Conservation (phyloP, 768 basidiomycete genomes). For the Boletus insuetus region DNA sequence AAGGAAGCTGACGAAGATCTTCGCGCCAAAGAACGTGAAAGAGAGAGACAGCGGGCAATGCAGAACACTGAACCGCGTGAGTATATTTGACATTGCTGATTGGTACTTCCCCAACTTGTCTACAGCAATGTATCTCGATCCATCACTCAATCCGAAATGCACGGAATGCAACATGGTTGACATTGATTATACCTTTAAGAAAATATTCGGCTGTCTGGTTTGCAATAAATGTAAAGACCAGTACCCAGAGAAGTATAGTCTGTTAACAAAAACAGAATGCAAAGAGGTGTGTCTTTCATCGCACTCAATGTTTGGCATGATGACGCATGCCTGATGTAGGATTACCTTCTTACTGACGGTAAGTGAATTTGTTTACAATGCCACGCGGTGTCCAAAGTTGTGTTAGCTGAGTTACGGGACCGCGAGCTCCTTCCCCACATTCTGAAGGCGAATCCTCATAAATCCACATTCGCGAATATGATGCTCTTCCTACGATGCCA, state of each 20-base stretch:
- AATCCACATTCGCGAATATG: conserved; percentile 97
- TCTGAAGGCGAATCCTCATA: conserved; percentile 92
- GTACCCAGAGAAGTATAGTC: conserved; percentile 87
- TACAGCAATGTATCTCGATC: conserved; percentile 77
- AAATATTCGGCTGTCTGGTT: conserved; percentile 80
- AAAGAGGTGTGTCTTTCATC: conserved; percentile 63
- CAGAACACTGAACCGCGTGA: conserved; percentile 75
- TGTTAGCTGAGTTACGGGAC: conserved; percentile 87
- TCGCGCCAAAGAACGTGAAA: conserved; percentile 72
- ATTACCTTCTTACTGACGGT: conserved; percentile 95
- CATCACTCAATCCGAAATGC: conserved; percentile 77
- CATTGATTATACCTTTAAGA: conserved; percentile 79
- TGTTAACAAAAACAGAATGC: conserved; percentile 98
- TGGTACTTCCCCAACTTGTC: neutral
- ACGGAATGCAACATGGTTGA: conserved; percentile 83
- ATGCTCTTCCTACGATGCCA: conserved; percentile 95
- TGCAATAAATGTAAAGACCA: conserved; percentile 91
- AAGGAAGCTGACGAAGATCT: conserved; percentile 75
- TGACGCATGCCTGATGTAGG: conserved; percentile 41
- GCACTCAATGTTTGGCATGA: neutral
- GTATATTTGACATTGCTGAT: neutral
- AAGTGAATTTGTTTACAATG: conserved; percentile 27
- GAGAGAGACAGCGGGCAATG: conserved; percentile 73
- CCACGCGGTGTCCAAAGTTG: neutral
- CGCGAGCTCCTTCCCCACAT: conserved; percentile 90